A percentile compares a stretch with the other conserved stretches of the same genome.
Evolutionary conservation across 805 yeast genomes (phyloP).

Genomic region (Yarrowia porcina): DNA sequence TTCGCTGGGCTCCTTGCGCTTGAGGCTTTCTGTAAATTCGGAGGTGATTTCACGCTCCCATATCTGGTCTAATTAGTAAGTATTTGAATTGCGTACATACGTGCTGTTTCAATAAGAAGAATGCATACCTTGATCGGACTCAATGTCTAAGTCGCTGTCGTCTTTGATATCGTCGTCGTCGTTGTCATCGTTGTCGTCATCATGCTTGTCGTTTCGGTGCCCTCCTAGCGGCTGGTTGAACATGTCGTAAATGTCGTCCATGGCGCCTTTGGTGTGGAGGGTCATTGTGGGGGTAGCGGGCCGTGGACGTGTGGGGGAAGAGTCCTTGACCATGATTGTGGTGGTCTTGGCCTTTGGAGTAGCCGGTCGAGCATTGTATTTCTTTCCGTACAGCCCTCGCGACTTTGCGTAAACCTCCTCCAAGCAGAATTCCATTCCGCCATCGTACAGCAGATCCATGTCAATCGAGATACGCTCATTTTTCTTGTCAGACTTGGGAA

Average conservation of each 20-base stretch:
- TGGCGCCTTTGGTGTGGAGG: slow-evolving; percentile 68
- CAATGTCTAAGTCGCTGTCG: not conserved
- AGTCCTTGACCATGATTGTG: slow-evolving; percentile 14
- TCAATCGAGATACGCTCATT: slow-evolving; percentile 31
- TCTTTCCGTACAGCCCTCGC: slow-evolving; percentile 38
- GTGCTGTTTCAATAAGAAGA: slow-evolving; percentile 23
- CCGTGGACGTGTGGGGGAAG: not conserved
- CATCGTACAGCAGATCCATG: slow-evolving; percentile 30
- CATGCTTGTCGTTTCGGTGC: slow-evolving; percentile 28
- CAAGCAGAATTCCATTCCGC: slow-evolving; percentile 54
- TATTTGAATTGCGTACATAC: slow-evolving; percentile 25
- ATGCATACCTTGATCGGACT: slow-evolving; percentile 24
- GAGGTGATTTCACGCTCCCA: slow-evolving; percentile 25
- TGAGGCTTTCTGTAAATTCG: slow-evolving; percentile 22
- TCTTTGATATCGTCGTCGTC: slow-evolving; percentile 30
- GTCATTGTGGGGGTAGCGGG: slow-evolving; percentile 71
- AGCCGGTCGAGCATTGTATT: slow-evolving; percentile 18
- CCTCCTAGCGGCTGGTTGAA: slow-evolving; percentile 45
- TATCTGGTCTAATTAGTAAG: slow-evolving; percentile 26
- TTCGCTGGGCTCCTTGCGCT: slow-evolving; percentile 1
- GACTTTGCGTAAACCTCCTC: slow-evolving; percentile 61
- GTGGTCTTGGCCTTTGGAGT: slow-evolving; percentile 7
- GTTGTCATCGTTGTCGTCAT: slow-evolving; percentile 32
- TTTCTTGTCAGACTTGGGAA: slow-evolving; percentile 27
- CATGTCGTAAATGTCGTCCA: slow-evolving; percentile 70